These are phyloP conservation scores for Camelina sativa DNA, from an alignment of 345 rosid species.

Conservation along the genomic window DNA sequence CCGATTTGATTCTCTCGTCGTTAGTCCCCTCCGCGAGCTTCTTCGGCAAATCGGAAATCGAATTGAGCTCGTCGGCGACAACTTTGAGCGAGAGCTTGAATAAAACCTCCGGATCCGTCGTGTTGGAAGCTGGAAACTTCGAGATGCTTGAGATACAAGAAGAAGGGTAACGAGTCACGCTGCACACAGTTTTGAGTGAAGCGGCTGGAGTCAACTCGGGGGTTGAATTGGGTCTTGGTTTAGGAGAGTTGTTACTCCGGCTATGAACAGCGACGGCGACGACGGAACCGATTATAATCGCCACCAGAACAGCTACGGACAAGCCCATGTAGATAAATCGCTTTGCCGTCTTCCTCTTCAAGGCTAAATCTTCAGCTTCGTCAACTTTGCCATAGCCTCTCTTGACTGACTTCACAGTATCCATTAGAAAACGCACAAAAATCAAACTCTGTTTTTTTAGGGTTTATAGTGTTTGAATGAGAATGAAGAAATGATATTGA, in stretches of 20 bases:
- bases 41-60: slow-evolving; percentile 42
- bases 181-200: slow-evolving; percentile 64
- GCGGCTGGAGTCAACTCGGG: slow-evolving; percentile 61
- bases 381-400: slow-evolving; percentile 85
- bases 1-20: slow-evolving; percentile 44
- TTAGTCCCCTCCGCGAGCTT: slow-evolving; percentile 38
- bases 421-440: slow-evolving; percentile 46
- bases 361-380: slow-evolving; percentile 54
- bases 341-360: slow-evolving; percentile 51
- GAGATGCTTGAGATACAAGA: slow-evolving; percentile 77
- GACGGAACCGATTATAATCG: slow-evolving; percentile 48
- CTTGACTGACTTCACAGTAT: slow-evolving; percentile 64
- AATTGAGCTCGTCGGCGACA: slow-evolving; percentile 50
- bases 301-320: slow-evolving; percentile 46
- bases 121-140: slow-evolving; percentile 53
- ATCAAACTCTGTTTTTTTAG: not conserved
- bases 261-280: slow-evolving; percentile 47
- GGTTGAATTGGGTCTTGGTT: slow-evolving; percentile 19
- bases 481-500: not conserved
- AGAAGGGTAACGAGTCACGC: slow-evolving; percentile 65
- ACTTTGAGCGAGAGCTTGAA: slow-evolving; percentile 62
- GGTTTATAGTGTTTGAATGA: not conserved
- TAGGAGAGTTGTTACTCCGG: slow-evolving; percentile 31
- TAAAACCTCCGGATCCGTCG: slow-evolving; percentile 57
- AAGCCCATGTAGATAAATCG: slow-evolving; percentile 50